Conservation (phyloP, 2,329 filamentous ascomycete genomes). For the Ascochyta rabiei region DNA sequence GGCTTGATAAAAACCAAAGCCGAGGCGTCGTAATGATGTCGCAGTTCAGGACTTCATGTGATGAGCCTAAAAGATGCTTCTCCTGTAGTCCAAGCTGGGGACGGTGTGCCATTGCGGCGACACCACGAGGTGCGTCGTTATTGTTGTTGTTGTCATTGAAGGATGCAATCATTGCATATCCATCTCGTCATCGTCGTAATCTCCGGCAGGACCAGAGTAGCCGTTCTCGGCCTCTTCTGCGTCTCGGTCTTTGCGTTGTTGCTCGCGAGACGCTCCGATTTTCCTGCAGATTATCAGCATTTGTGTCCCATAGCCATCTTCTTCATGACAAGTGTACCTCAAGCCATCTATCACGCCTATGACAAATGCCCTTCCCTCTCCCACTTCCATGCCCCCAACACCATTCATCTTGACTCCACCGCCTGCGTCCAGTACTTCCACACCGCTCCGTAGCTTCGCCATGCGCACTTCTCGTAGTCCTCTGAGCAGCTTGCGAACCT, state of each 20-base stretch:
- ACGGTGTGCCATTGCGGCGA: background rate
- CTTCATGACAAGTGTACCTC: constrained; percentile 49
- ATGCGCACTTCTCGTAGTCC: constrained; percentile 87
- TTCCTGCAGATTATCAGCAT: constrained; percentile 57
- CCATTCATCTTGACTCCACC: constrained; percentile 77
- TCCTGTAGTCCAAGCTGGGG: background rate
- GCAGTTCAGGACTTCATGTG: background rate
- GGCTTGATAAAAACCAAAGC: background rate
- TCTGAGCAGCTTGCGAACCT: constrained; percentile 74
- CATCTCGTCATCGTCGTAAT: constrained; percentile 63
- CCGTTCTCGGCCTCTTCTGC: constrained; percentile 67
- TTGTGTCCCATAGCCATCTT: too few species aligned
- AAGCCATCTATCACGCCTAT: constrained; percentile 86
- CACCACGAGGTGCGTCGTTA: background rate
- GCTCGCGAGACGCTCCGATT: constrained; percentile 81
- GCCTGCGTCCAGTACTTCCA: constrained; percentile 72
- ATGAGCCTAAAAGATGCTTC: background rate
- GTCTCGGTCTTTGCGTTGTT: constrained; percentile 76
- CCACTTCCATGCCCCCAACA: constrained; percentile 91
- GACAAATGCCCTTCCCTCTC: constrained; percentile 84
- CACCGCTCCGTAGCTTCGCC: constrained; percentile 82
- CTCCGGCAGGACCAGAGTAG: constrained; percentile 61
- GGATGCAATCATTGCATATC: constrained; percentile 39
- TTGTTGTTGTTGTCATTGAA: background rate
- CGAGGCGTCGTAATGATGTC: background rate